Evolutionary conservation across 2,329 filamentous ascomycete species (phyloP).

Genomic region (Pseudogymnoascus sp.): DNA sequence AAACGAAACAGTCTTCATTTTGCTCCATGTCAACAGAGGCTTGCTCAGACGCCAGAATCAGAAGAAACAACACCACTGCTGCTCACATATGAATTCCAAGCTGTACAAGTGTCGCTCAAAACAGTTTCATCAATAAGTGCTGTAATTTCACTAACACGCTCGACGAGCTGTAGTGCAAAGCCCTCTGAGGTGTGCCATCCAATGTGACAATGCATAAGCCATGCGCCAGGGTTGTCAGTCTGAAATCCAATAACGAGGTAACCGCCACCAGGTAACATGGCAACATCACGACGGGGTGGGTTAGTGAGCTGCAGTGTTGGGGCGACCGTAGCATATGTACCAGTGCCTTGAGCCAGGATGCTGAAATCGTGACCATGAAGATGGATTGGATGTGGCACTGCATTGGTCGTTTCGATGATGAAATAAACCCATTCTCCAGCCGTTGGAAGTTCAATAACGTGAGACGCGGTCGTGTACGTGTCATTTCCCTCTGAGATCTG

Average conservation of each 20-base stretch:
- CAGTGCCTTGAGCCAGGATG: conserved; percentile 41
- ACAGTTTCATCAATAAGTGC: conserved; percentile 19
- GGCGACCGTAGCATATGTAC: conserved; percentile 33
- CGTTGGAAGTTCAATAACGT: conserved; percentile 26
- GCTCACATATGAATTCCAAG: conserved; percentile 26
- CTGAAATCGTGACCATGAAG: conserved; percentile 48
- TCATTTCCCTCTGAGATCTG: conserved; percentile 28
- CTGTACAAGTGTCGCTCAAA: conserved; percentile 26
- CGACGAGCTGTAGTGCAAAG: conserved; percentile 47
- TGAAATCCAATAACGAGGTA: conserved; percentile 30
- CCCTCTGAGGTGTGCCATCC: conserved; percentile 51
- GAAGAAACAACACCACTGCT: conserved; percentile 6
- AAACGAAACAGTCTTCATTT: neutral
- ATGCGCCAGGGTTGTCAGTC: conserved; percentile 30
- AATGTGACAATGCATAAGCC: conserved; percentile 34
- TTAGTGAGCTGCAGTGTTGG: conserved; percentile 34
- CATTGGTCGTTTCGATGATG: conserved; percentile 24
- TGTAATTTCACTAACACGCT: conserved; percentile 22
- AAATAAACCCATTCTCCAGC: conserved; percentile 28
- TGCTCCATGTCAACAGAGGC: neutral
- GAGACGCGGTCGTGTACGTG: conserved; percentile 19
- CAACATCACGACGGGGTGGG: conserved; percentile 48
- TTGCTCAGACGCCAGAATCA: conserved; percentile 25
- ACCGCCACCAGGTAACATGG: conserved; percentile 37
- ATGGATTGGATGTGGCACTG: conserved; percentile 35